A percentile compares a stretch with the other conserved stretches of the same genome.
phyloP scores from a whole-genome alignment of 306 rosid species.

The Urtica urens region DNA sequence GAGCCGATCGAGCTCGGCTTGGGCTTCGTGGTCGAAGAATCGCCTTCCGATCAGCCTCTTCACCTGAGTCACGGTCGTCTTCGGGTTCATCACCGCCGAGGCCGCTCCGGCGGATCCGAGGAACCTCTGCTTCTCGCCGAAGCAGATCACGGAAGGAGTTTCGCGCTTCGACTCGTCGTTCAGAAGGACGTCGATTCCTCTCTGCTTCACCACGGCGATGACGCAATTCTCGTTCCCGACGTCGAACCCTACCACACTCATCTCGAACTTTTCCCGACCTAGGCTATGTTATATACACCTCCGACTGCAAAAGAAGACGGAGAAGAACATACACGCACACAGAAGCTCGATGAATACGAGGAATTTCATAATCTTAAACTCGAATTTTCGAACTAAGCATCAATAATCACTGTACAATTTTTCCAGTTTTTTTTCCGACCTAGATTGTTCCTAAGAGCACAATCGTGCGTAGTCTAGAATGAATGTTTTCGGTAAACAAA shows the following conservation, averaged over 20 bases:
- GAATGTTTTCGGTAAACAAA: neutral
- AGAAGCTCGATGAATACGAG: no score
- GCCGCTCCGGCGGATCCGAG: constrained; percentile 92
- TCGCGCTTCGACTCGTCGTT: constrained; percentile 89
- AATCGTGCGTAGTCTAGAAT: no score
- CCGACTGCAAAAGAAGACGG: constrained; percentile 10
- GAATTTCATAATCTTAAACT: neutral
- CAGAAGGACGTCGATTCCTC: constrained; percentile 84
- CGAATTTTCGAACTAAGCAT: neutral
- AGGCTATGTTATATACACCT: constrained; percentile 1
- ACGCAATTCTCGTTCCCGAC: constrained; percentile 96
- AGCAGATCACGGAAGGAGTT: constrained; percentile 76
- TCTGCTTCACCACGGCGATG: constrained; percentile 72
- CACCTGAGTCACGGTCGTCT: constrained; percentile 72
- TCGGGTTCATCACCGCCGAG: constrained; percentile 76
- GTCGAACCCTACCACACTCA: constrained; percentile 96
- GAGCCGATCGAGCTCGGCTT: constrained; percentile 45
- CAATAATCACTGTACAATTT: neutral
- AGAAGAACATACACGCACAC: neutral
- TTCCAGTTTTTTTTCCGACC: neutral
- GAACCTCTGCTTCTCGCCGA: constrained; percentile 91
- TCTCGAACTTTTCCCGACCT: no score
- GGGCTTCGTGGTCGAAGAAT: constrained; percentile 41
- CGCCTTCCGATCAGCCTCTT: constrained; percentile 80
- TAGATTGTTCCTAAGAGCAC: no score